Evolutionary conservation across 371 early-diverging fungal species (phyloP).

Genomic region (Rhizomucor pusillus): DNA sequence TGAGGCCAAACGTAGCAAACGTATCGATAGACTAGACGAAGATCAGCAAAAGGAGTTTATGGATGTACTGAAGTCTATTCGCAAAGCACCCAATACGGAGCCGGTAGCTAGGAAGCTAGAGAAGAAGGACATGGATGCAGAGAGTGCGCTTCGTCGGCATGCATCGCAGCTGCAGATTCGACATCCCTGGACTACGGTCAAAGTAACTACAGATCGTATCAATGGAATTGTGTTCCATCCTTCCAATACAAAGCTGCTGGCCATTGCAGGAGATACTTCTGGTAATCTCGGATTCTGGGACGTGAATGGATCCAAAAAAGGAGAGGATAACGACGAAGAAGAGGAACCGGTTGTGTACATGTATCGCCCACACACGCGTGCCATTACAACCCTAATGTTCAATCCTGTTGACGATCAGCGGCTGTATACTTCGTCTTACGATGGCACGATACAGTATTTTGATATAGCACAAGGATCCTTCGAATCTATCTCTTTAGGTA

Average conservation of each 20-base stretch:
- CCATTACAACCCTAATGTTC: slow-evolving; percentile 55
- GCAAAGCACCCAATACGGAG: slow-evolving; percentile 19
- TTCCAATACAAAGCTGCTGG: slow-evolving; percentile 53
- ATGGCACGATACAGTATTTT: slow-evolving; percentile 59
- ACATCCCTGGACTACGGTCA: slow-evolving; percentile 56
- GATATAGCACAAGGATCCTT: slow-evolving; percentile 61
- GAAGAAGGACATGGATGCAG: slow-evolving; percentile 11
- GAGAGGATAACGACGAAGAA: slow-evolving; percentile 44
- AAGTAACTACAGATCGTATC: slow-evolving; percentile 58
- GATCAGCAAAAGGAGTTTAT: slow-evolving; percentile 23
- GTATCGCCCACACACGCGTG: slow-evolving; percentile 59
- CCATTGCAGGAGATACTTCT: slow-evolving; percentile 57
- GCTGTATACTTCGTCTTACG: slow-evolving; percentile 63
- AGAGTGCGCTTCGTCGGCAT: slow-evolving; percentile 14
- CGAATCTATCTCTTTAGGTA: slow-evolving; percentile 39
- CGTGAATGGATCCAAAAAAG: slow-evolving; percentile 39
- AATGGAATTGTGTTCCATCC: slow-evolving; percentile 60
- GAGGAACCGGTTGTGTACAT: slow-evolving; percentile 49
- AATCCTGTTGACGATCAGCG: slow-evolving; percentile 47
- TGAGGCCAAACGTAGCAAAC: slow-evolving; percentile 11
- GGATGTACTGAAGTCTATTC: slow-evolving; percentile 15
- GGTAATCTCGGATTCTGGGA: slow-evolving; percentile 74
- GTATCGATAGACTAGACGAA: slow-evolving; percentile 22
- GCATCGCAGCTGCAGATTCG: slow-evolving; percentile 22
- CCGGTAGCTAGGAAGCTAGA: slow-evolving; percentile 11